Conservation (phyloP, 169 alveolate genomes). For the Eimeria praecox region DNA sequence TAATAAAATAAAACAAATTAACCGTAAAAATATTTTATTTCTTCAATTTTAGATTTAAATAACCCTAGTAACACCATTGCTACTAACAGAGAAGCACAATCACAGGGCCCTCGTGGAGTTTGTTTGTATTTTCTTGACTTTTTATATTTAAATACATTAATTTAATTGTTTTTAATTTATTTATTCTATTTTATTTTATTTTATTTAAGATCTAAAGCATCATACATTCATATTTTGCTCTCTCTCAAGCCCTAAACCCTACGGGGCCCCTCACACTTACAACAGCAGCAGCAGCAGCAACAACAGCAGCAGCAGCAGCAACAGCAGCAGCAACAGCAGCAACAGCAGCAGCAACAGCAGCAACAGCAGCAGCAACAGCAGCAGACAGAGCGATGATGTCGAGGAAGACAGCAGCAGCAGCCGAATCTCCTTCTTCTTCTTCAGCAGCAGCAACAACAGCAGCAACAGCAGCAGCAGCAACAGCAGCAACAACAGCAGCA, state of each 20-base stretch:
- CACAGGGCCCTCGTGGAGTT: no score
- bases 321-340: not conserved
- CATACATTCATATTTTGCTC: no score
- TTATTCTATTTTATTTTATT: no score
- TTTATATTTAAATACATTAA: no score
- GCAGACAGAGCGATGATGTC: not conserved
- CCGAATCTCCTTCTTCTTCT: not conserved
- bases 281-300: constrained; percentile 1
- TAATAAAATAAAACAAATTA: no score
- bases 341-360: not conserved
- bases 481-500: no score
- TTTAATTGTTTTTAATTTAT: no score
- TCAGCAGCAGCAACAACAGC: no score
- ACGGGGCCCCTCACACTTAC: not conserved
- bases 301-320: not conserved
- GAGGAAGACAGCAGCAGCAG: not conserved
- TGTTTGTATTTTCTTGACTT: no score
- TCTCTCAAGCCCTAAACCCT: not conserved
- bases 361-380: not conserved
- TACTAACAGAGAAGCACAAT: not conserved
- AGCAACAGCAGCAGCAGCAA: no score
- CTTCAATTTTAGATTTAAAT: not conserved
- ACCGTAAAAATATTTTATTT: no score
- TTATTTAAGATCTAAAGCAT: no score
- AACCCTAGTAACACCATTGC: not conserved